These are phyloP conservation scores for Mycosphaerella arachidis DNA, from an alignment of 2,329 filamentous ascomycete species.

Conservation along the genomic window DNA sequence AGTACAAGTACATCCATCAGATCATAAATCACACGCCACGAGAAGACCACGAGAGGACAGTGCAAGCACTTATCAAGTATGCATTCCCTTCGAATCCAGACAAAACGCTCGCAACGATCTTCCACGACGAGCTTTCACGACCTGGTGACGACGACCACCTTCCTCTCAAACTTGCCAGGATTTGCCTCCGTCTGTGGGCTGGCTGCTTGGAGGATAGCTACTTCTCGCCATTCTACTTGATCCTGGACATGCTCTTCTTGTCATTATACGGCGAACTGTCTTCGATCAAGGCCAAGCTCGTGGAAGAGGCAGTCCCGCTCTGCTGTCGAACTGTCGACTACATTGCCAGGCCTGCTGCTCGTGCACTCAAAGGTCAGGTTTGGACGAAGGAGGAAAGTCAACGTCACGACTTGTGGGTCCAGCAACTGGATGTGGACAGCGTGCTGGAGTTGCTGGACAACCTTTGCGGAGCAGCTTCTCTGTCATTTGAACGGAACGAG, in stretches of 20 bases:
- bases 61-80: conserved; percentile 64
- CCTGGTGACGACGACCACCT: conserved; percentile 47
- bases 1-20: conserved; percentile 50
- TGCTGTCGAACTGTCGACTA: conserved; percentile 48
- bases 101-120: conserved; percentile 60
- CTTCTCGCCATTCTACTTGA: conserved; percentile 59
- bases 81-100: conserved; percentile 60
- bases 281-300: conserved; percentile 55
- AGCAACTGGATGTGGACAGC: conserved; percentile 59
- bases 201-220: conserved; percentile 61
- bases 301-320: conserved; percentile 51
- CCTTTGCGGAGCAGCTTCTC: conserved; percentile 53
- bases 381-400: conserved; percentile 23
- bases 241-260: conserved; percentile 62
- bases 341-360: conserved; percentile 48
- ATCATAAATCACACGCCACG: conserved; percentile 59
- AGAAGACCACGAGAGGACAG: conserved; percentile 55
- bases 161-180: conserved; percentile 59
- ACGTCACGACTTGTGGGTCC: conserved; percentile 44
- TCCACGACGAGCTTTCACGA: conserved; percentile 62
- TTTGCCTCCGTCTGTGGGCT: conserved; percentile 64
- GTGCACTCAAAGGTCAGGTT: conserved; percentile 33
- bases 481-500: conserved; percentile 37
- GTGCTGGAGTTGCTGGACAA: conserved; percentile 64
- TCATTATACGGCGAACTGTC: conserved; percentile 59